Evolutionary conservation across 2,329 filamentous ascomycete species (phyloP).

Genomic region (Periglandula ipomoeae): DNA sequence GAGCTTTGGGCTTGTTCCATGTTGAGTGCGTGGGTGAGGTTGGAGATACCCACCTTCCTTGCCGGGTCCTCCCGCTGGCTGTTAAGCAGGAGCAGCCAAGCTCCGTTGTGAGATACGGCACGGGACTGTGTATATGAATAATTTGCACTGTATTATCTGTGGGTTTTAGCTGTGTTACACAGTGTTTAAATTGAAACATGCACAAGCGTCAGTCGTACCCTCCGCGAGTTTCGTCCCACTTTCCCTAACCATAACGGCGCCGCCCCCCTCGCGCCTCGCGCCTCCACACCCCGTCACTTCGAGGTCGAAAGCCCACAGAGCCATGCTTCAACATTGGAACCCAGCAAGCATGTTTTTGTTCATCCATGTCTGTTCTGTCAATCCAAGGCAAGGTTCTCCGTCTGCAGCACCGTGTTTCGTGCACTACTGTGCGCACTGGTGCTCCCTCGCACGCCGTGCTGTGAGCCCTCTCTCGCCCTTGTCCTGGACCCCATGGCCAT

Average conservation of each 20-base stretch:
- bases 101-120: neutral
- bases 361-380: constrained; percentile 1
- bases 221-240: neutral
- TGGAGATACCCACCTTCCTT: constrained; percentile 7
- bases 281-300: too few relatives aligned
- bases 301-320: neutral
- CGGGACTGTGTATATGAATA: neutral
- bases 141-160: neutral
- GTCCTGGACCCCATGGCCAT: neutral
- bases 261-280: neutral
- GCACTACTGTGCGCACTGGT: too few relatives aligned
- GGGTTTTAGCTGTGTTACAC: neutral
- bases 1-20: neutral
- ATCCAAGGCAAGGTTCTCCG: neutral
- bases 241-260: constrained; percentile 5
- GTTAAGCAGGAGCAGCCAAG: neutral
- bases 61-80: constrained; percentile 8
- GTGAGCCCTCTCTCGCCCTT: neutral
- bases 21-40: neutral
- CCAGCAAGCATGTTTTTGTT: neutral
- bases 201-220: neutral
- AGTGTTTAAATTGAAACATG: neutral
- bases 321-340: neutral
- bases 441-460: neutral
- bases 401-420: too few relatives aligned